phyloP scores from a whole-genome alignment of 805 yeast species.

The Pichia nakasei region DNA sequence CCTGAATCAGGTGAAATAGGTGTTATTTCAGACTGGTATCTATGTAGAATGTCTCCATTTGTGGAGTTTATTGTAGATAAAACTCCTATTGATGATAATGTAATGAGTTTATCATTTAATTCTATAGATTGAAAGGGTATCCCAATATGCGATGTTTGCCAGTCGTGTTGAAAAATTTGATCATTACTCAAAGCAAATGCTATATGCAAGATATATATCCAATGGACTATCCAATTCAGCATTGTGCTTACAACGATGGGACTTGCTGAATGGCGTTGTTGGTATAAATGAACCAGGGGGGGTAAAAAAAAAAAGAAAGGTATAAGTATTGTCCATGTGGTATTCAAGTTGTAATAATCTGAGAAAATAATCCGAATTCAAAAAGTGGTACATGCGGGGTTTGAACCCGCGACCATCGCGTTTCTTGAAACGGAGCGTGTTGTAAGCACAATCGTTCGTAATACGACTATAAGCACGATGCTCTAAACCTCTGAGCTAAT shows the following conservation, averaged over 20 bases:
- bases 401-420: conserved; percentile 80
- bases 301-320: too few species aligned
- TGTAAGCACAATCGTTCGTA: conserved; percentile 41
- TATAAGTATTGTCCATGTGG: too few species aligned
- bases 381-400: conserved; percentile 45
- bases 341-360: too few species aligned
- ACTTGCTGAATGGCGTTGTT: too few species aligned
- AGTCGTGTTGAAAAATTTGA: conserved; percentile 47
- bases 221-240: neutral
- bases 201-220: neutral
- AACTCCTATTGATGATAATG: conserved; percentile 21
- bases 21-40: conserved; percentile 21
- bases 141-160: conserved; percentile 44
- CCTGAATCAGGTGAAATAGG: conserved; percentile 7
- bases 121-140: conserved; percentile 16
- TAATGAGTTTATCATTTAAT: conserved; percentile 14
- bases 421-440: conserved; percentile 49
- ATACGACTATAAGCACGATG: conserved; percentile 66
- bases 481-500: conserved; percentile 73
- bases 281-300: too few species aligned
- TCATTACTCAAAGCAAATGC: conserved; percentile 25
- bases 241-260: too few species aligned
- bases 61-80: conserved; percentile 20
- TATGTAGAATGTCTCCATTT: conserved; percentile 22
- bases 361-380: too few species aligned